Conservation (phyloP, 2,329 filamentous ascomycete genomes). For the Cercospora beticola region DNA sequence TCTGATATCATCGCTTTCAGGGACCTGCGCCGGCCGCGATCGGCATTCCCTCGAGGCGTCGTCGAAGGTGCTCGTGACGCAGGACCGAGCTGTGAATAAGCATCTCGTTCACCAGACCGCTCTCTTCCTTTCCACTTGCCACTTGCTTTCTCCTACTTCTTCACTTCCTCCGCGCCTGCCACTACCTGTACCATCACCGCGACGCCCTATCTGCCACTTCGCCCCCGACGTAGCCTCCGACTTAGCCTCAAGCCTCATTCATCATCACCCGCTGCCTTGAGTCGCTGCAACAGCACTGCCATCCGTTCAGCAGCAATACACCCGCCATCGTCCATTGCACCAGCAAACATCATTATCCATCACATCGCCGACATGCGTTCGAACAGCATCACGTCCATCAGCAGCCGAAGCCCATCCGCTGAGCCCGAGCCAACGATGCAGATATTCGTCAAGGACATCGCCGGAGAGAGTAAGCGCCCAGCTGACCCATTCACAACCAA, state of each 20-base stretch:
- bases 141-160: background rate
- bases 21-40: background rate
- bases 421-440: slow-evolving; percentile 56
- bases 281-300: background rate
- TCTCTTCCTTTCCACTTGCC: background rate
- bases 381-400: slow-evolving; percentile 46
- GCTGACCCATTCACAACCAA: slow-evolving; percentile 3
- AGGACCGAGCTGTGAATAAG: slow-evolving; percentile 1
- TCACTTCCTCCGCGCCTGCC: background rate
- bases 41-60: background rate
- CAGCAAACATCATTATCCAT: background rate
- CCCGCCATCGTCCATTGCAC: background rate
- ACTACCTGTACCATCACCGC: background rate
- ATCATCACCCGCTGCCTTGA: background rate
- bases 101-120: background rate
- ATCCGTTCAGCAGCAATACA: background rate
- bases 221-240: background rate
- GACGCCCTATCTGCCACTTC: background rate
- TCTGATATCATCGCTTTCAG: slow-evolving; percentile 8
- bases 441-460: slow-evolving; percentile 61
- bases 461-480: slow-evolving; percentile 55
- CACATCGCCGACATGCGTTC: slow-evolving; percentile 41
- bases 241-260: background rate
- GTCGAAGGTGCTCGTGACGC: background rate
- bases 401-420: slow-evolving; percentile 40